Percentiles rank a stretch among this genome's conserved stretches.
These are phyloP conservation scores for Lodderomyces theae DNA, from an alignment of 1,139 yeast genomes.

Conservation along the genomic window DNA sequence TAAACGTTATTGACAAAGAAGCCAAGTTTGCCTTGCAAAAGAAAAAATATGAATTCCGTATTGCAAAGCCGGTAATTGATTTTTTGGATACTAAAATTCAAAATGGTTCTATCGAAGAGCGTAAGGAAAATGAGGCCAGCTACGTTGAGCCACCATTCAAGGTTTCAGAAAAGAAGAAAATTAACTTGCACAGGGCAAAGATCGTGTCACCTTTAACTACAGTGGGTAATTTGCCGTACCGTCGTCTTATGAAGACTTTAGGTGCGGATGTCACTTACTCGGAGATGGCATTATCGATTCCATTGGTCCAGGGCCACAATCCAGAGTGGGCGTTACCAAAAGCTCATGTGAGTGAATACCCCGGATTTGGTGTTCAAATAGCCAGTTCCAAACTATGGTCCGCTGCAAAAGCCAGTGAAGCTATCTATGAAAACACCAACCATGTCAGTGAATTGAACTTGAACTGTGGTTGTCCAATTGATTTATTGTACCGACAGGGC, in stretches of 20 bases:
- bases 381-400: constrained; percentile 94
- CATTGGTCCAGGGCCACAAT: constrained; percentile 83
- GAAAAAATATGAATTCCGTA: constrained; percentile 56
- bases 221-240: constrained; percentile 93
- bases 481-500: constrained; percentile 85
- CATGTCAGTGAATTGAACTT: constrained; percentile 76
- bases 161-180: constrained; percentile 74
- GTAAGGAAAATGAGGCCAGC: constrained; percentile 33
- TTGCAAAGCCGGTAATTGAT: constrained; percentile 53
- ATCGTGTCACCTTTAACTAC: constrained; percentile 95
- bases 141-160: constrained; percentile 78
- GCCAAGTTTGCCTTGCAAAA: constrained; percentile 59
- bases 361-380: constrained; percentile 91
- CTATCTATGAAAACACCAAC: constrained; percentile 53
- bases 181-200: constrained; percentile 69
- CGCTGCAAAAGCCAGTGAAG: constrained; percentile 87
- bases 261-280: constrained; percentile 94
- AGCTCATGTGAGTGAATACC: constrained; percentile 77
- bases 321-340: constrained; percentile 98
- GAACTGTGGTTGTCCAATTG: constrained; percentile 98
- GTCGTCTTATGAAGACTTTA: constrained; percentile 84
- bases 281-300: constrained; percentile 91
- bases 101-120: constrained; percentile 26
- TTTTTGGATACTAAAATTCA: constrained; percentile 51
- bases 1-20: constrained; percentile 59